Conservation (phyloP, 176 grass and related monocot species). For the Zoysia pacifica region DNA sequence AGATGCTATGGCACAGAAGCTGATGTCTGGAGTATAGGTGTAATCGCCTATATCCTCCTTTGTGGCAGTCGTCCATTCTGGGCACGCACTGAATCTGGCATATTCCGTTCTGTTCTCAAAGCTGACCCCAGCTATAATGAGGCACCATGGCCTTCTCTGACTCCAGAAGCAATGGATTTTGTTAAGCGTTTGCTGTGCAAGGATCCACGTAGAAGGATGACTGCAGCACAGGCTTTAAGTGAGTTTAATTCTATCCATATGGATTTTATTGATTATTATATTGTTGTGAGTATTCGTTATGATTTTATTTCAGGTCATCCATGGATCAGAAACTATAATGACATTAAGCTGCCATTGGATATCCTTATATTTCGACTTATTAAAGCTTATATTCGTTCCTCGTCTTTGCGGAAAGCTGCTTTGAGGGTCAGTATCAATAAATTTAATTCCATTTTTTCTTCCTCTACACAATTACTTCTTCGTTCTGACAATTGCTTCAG, state of each 20-base stretch:
- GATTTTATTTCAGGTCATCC: constrained; percentile 60
- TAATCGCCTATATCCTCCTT: constrained; percentile 85
- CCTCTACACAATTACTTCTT: constrained; percentile 9
- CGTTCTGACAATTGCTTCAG: background rate
- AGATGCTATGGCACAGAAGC: constrained; percentile 84
- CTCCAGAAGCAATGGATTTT: constrained; percentile 76
- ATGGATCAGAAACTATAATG: constrained; percentile 89
- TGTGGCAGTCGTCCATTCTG: constrained; percentile 87
- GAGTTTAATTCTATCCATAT: constrained; percentile 21
- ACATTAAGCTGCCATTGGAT: constrained; percentile 67
- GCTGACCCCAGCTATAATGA: constrained; percentile 77
- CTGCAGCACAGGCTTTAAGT: constrained; percentile 81
- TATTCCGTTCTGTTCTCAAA: constrained; percentile 83
- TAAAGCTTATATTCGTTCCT: constrained; percentile 76
- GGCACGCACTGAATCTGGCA: constrained; percentile 84
- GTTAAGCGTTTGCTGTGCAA: constrained; percentile 75
- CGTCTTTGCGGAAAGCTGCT: constrained; percentile 74
- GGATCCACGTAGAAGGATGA: constrained; percentile 88
- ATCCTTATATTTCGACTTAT: constrained; percentile 79
- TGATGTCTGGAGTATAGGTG: constrained; percentile 90
- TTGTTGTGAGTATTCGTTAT: constrained; percentile 27
- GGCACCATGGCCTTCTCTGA: constrained; percentile 73
- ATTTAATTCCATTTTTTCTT: background rate
- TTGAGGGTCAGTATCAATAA: constrained; percentile 53
- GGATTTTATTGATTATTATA: background rate